A percentile compares a stretch with the other conserved stretches of the same genome.
Evolutionary conservation across 2,329 filamentous ascomycete genomes (phyloP).

Genomic region (Paecilomyces variotii): DNA sequence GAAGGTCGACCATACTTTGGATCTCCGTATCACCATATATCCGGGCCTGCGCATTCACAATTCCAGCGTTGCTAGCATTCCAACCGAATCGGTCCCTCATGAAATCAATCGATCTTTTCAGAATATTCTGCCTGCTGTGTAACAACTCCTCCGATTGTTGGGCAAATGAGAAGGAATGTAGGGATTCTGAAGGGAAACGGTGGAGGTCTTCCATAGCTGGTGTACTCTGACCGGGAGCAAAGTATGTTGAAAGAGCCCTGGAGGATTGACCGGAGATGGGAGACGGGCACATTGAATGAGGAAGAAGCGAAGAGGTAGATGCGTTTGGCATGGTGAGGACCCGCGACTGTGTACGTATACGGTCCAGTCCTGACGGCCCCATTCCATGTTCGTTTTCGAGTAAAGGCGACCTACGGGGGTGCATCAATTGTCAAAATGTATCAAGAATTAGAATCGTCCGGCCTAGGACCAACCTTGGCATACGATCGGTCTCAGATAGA

Average conservation of each 20-base stretch:
- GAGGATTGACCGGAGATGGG: conserved; percentile 56
- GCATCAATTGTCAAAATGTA: background rate
- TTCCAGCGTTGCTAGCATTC: conserved; percentile 64
- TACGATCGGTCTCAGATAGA: conserved; percentile 58
- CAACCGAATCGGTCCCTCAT: conserved; percentile 88
- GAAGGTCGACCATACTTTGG: conserved; percentile 82
- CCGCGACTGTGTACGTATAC: conserved; percentile 79
- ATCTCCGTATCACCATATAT: conserved; percentile 75
- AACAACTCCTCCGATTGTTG: conserved; percentile 89
- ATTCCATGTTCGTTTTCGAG: conserved; percentile 85
- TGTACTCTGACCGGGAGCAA: conserved; percentile 58
- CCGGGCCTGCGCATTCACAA: conserved; percentile 76
- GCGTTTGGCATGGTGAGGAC: conserved; percentile 56
- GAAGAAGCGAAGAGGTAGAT: conserved; percentile 56
- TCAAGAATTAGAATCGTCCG: background rate
- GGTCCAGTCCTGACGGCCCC: conserved; percentile 76
- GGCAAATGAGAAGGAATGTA: conserved; percentile 97
- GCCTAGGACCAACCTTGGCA: conserved; percentile 58
- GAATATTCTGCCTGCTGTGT: conserved; percentile 81
- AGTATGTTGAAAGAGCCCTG: conserved; percentile 44
- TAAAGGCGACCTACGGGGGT: conserved; percentile 60
- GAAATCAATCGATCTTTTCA: conserved; percentile 92
- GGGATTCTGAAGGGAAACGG: conserved; percentile 87
- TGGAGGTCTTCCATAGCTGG: conserved; percentile 76
- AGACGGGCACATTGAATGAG: conserved; percentile 57